These are phyloP conservation scores for Trichoderma gamsii DNA, from an alignment of 495 filamentous ascomycete species.

Conservation along the genomic window DNA sequence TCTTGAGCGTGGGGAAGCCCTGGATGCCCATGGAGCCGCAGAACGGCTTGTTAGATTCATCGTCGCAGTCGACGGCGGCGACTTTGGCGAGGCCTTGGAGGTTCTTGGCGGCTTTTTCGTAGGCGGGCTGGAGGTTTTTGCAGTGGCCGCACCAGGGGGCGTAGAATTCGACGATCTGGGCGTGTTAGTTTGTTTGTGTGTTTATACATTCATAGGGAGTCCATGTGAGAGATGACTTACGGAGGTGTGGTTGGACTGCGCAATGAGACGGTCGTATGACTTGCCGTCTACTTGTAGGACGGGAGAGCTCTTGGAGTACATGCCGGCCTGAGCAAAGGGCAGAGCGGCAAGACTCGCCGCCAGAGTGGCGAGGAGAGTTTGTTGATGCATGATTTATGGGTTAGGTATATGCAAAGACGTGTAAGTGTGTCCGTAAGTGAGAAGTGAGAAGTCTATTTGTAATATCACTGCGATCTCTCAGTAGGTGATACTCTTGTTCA, in stretches of 20 bases:
- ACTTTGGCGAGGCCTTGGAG: slow-evolving; percentile 89
- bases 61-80: slow-evolving; percentile 91
- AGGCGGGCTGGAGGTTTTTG: slow-evolving; percentile 89
- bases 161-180: slow-evolving; percentile 70
- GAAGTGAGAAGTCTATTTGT: background rate
- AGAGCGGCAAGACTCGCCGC: slow-evolving; percentile 47
- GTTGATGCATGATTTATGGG: slow-evolving; percentile 37
- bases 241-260: slow-evolving; percentile 83
- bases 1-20: slow-evolving; percentile 96
- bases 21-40: slow-evolving; percentile 85
- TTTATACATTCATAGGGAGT: background rate
- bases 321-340: slow-evolving; percentile 55
- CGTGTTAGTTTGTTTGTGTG: slow-evolving; percentile 12
- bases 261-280: slow-evolving; percentile 77
- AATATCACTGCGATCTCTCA: no score
- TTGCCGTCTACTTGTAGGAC: slow-evolving; percentile 83
- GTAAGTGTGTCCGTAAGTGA: slow-evolving; percentile 19
- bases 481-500: no score
- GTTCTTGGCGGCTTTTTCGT: slow-evolving; percentile 85
- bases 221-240: slow-evolving; percentile 49
- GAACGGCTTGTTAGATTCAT: slow-evolving; percentile 84
- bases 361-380: slow-evolving; percentile 39
- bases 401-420: background rate
- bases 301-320: slow-evolving; percentile 83
- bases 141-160: slow-evolving; percentile 97